Evolutionary conservation across 2,329 filamentous ascomycete species (phyloP).

Genomic region (Elsinoe necatrix): DNA sequence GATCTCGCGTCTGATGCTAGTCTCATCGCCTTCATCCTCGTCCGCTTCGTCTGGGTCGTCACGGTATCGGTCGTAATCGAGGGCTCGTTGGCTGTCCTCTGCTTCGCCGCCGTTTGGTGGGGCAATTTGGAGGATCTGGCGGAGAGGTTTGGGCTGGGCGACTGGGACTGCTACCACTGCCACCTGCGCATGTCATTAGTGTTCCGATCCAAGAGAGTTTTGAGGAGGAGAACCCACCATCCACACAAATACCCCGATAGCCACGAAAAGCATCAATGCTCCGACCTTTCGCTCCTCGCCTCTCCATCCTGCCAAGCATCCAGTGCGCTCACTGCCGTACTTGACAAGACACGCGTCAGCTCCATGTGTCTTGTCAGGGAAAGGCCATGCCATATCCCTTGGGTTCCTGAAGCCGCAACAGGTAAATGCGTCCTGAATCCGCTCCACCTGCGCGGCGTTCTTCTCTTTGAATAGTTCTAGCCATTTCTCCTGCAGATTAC

Average conservation of each 20-base stretch:
- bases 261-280: conserved; percentile 48
- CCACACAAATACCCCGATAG: conserved; percentile 45
- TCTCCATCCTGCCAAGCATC: conserved; percentile 52
- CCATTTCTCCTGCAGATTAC: conserved; percentile 52
- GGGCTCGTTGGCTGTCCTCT: conserved; percentile 5
- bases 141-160: conserved; percentile 23
- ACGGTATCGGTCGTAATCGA: conserved; percentile 8
- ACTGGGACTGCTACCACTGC: conserved; percentile 23
- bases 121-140: conserved; percentile 18
- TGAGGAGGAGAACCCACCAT: conserved; percentile 40
- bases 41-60: conserved; percentile 12
- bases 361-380: conserved; percentile 34
- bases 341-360: conserved; percentile 38
- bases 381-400: conserved; percentile 56
- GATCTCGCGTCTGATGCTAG: conserved; percentile 25
- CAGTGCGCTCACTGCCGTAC: conserved; percentile 31
- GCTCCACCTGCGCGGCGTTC: conserved; percentile 43
- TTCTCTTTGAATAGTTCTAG: conserved; percentile 33
- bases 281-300: conserved; percentile 45
- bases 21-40: conserved; percentile 19
- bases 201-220: no score
- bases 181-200: conserved; percentile 20
- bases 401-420: conserved; percentile 58
- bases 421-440: conserved; percentile 56
- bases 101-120: conserved; percentile 23